Evolutionary conservation across 495 filamentous ascomycete species (phyloP), one percentile per base, ranked within the genome.

Genomic region (Lasiosphaeria hispida): DNA sequence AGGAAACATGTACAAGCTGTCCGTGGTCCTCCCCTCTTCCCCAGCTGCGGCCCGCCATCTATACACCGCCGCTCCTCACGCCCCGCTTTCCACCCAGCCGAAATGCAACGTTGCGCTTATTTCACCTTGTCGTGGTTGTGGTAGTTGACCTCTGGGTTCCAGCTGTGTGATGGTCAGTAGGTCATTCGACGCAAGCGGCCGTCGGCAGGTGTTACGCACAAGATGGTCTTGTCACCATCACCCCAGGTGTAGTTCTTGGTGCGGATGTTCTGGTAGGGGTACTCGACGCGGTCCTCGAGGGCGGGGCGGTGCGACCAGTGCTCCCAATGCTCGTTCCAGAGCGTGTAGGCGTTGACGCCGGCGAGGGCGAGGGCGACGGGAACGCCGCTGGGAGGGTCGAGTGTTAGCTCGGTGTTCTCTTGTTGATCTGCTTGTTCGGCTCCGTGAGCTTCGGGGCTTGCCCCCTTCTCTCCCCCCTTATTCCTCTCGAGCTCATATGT

Each of bases 261-360:
- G 67, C 92, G 85, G 69, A 96, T 85, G 80, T 97, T 97, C 85
- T 91, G 88, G 83, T 92, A 97, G 55, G 90, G 82, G 78, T 96
- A 97, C 78, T 96, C 86, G 63, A 78, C 68, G 67, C 89, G 85
- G 75, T 97, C 93, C 80, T 95, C 90, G 38, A 94, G 82, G 55
- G 93, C 87, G 51, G 88, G 83, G 78, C 89, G 78, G 80, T 97
- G 92, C 6, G 73, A 73, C 89, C 87, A 91, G 78, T 97, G 92
- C 78, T 94, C 89, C 92, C 91, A 96, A 76, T 97, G 92, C 84
- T 95, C 90, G 58, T 81, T 83, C 91, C 91, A 97, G 57, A 94
- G 85, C 72, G 82, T 85, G 71, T 90, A 94, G 66, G 93, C 90
- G 74, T 96, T 97, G 66, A 84, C 64, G 56, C 77, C 72, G 43